A percentile compares a stretch with the other conserved stretches of the same genome.
Evolutionary conservation across 108 stramenopile species (phyloP).

Genomic region (Poteriospumella lacustris): DNA sequence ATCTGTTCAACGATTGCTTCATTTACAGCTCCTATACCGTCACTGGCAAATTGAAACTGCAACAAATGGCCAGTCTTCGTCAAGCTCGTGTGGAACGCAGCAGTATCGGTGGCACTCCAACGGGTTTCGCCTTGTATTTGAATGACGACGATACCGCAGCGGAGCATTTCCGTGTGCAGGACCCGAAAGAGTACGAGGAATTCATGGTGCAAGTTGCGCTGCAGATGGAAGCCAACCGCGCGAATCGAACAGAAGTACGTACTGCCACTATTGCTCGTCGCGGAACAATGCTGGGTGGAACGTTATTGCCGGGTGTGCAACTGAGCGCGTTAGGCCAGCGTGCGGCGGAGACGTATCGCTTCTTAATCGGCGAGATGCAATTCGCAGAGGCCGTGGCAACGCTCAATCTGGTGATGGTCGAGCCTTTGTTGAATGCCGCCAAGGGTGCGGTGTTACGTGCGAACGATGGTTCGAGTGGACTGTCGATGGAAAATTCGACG

Average conservation of each 20-base stretch:
- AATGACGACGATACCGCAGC: not conserved
- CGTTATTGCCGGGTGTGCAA: not conserved
- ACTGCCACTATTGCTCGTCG: not conserved
- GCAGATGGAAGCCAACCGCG: not conserved
- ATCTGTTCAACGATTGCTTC: constrained; percentile 21
- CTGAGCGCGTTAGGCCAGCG: not conserved
- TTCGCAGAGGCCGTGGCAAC: not conserved
- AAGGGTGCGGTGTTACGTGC: constrained; percentile 20
- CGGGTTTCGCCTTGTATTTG: not conserved
- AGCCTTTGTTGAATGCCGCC: constrained; percentile 12
- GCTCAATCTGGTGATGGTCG: not conserved
- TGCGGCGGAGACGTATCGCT: not conserved
- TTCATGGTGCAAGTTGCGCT: not conserved
- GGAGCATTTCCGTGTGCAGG: constrained; percentile 2
- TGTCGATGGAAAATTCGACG: not conserved
- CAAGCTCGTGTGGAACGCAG: not conserved
- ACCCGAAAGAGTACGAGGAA: not conserved
- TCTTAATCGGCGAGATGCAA: not conserved
- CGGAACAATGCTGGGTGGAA: too few species aligned
- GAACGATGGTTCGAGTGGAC: not conserved
- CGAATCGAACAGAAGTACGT: not conserved
- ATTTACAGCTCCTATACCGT: not conserved
- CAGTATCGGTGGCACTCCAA: not conserved
- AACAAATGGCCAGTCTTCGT: not conserved
- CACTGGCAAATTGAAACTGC: not conserved